A percentile compares a stretch with the other conserved stretches of the same genome.
These are phyloP conservation scores for Larix kaempferi DNA, from an alignment of 75 land plant genomes.

Conservation along the genomic window DNA sequence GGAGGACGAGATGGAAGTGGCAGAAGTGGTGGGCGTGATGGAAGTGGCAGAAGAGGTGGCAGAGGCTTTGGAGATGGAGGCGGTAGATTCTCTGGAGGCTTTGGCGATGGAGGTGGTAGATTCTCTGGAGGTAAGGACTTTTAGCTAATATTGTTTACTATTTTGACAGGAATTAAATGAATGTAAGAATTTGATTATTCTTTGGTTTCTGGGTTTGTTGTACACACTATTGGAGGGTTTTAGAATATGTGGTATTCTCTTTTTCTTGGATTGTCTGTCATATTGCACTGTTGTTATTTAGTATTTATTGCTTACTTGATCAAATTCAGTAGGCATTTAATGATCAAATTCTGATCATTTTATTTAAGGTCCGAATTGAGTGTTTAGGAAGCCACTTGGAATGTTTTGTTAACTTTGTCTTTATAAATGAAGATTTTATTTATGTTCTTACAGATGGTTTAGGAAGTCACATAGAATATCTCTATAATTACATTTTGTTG, in stretches of 20 bases:
- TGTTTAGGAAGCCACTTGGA: neutral
- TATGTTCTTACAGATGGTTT: no score
- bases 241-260: neutral
- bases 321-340: neutral
- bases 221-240: no score
- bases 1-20: slow-evolving; percentile 24
- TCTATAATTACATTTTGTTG: no score
- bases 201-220: neutral
- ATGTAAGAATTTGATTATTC: neutral
- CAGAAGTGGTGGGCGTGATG: slow-evolving; percentile 19
- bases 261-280: no score
- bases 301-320: neutral
- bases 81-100: slow-evolving; percentile 8
- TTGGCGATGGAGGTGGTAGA: neutral
- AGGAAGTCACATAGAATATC: no score
- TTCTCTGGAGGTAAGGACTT: neutral
- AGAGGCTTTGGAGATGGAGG: slow-evolving; percentile 18
- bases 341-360: neutral
- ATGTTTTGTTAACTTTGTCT: neutral
- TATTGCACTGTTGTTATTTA: no score
- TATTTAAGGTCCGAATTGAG: no score
- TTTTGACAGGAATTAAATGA: neutral
- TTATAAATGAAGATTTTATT: no score
- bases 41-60: slow-evolving; percentile 20
- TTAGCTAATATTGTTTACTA: neutral